A percentile compares a stretch with the other conserved stretches of the same genome.
Conservation (phyloP, 495 filamentous ascomycete genomes). For the Parachaetomium inaequale region DNA sequence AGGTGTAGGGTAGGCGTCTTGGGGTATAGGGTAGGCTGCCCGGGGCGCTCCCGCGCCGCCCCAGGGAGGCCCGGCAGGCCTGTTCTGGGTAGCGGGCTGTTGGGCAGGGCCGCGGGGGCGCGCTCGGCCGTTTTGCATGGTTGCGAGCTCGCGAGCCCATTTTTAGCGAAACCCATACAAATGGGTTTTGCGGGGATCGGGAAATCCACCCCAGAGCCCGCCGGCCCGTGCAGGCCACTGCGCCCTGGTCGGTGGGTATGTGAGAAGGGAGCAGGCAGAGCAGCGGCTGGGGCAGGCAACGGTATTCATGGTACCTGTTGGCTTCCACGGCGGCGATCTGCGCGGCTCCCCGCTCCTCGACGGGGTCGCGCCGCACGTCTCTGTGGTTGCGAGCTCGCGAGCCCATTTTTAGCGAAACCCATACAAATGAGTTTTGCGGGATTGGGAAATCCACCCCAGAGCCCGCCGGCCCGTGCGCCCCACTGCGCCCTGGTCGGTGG, state of each 20-base stretch:
- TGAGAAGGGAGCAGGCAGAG: slow-evolving; percentile 9
- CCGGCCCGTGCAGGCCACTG: slow-evolving; percentile 9
- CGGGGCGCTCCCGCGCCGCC: too few species aligned
- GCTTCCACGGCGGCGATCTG: not conserved
- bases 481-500: slow-evolving; percentile 15
- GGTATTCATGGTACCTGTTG: too few species aligned
- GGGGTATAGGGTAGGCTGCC: too few species aligned
- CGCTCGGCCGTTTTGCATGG: too few species aligned
- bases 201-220: slow-evolving; percentile 2
- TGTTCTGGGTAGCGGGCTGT: too few species aligned
- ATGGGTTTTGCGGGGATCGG: slow-evolving; percentile 15
- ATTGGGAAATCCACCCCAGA: not conserved
- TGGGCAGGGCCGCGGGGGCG: too few species aligned
- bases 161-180: slow-evolving; percentile 16
- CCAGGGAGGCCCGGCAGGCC: too few species aligned
- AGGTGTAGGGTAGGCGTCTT: too few species aligned
- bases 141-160: slow-evolving; percentile 16
- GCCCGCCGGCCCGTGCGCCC: slow-evolving; percentile 11
- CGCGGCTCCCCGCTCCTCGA: not conserved
- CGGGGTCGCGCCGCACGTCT: not conserved
- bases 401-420: slow-evolving; percentile 18
- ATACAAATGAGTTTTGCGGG: slow-evolving; percentile 17
- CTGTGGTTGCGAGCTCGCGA: slow-evolving; percentile 8
- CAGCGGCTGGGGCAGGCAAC: not conserved
- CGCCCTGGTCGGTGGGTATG: slow-evolving; percentile 16